These are phyloP conservation scores for Naganishia kalamii DNA, from an alignment of 768 basidiomycete genomes.

Conservation along the genomic window DNA sequence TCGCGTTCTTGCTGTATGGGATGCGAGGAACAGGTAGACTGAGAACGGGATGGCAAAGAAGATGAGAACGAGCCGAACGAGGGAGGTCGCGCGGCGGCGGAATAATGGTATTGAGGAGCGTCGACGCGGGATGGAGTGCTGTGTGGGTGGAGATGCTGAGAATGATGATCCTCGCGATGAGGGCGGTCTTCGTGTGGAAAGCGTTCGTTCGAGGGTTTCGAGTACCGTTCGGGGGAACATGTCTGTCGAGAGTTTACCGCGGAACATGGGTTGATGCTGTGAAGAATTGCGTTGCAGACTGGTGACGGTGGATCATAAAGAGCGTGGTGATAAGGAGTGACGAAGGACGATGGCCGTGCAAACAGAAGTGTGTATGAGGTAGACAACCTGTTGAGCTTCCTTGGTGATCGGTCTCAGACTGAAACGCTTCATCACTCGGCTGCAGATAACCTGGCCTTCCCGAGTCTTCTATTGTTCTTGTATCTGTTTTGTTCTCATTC, in stretches of 20 bases:
- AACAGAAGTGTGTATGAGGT: background rate
- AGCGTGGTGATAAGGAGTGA: background rate
- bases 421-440: constrained; percentile 2
- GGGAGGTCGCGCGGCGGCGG: background rate
- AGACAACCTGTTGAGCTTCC: background rate
- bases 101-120: constrained; percentile 4
- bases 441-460: no score
- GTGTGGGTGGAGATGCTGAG: background rate
- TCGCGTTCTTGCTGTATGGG: background rate
- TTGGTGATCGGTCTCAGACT: background rate
- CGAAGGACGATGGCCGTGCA: background rate
- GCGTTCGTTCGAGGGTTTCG: background rate
- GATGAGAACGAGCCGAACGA: background rate
- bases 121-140: background rate
- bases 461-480: no score
- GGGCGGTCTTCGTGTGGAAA: background rate
- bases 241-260: background rate
- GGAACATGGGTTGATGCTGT: background rate
- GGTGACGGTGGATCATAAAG: background rate
- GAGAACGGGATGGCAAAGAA: background rate
- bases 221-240: background rate
- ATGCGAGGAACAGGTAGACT: background rate
- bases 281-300: background rate
- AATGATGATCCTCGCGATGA: background rate
- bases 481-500: no score